These are phyloP conservation scores for Cutaneotrichosporon cavernicola DNA, from an alignment of 1,284 basidiomycete species.

Conservation along the genomic window DNA sequence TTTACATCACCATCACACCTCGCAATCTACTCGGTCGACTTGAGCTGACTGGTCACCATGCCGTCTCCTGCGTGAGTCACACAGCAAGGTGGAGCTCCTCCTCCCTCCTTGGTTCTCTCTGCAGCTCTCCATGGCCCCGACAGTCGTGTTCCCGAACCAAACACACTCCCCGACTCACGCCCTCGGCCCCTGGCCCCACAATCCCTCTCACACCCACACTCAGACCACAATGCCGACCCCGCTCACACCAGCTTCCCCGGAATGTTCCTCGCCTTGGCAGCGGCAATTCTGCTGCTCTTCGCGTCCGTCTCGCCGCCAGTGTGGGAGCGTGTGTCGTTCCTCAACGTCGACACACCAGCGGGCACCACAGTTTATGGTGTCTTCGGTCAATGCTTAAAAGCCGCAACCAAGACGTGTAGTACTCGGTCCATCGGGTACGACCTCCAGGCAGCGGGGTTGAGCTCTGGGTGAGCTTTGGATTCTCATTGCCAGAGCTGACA, in stretches of 20 bases:
- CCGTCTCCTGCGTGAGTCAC: slow-evolving; percentile 8
- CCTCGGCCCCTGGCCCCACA: not conserved
- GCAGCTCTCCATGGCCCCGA: too few species aligned
- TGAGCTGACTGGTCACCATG: not conserved
- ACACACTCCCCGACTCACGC: not conserved
- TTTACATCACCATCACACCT: not conserved
- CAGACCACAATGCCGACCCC: not conserved
- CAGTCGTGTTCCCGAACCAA: not conserved
- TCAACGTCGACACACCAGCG: slow-evolving; percentile 57
- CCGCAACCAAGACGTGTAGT: slow-evolving; percentile 49
- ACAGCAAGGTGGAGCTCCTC: not conserved
- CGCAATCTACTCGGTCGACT: not conserved
- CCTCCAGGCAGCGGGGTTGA: slow-evolving; percentile 32
- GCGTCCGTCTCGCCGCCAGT: slow-evolving; percentile 62
- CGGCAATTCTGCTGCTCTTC: slow-evolving; percentile 32
- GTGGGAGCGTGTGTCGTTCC: slow-evolving; percentile 69
- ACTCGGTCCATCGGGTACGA: slow-evolving; percentile 41
- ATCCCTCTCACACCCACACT: not conserved
- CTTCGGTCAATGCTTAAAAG: slow-evolving; percentile 67
- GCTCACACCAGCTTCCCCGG: slow-evolving; percentile 13
- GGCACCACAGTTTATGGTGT: slow-evolving; percentile 63
- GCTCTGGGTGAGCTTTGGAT: slow-evolving; percentile 27
- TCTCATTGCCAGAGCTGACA: slow-evolving; percentile 7
- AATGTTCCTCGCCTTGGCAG: slow-evolving; percentile 41
- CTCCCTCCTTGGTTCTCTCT: too few species aligned